A percentile compares a stretch with the other conserved stretches of the same genome.
Conservation (phyloP, 2,329 filamentous ascomycete genomes). For the Fusarium drepaniforme region DNA sequence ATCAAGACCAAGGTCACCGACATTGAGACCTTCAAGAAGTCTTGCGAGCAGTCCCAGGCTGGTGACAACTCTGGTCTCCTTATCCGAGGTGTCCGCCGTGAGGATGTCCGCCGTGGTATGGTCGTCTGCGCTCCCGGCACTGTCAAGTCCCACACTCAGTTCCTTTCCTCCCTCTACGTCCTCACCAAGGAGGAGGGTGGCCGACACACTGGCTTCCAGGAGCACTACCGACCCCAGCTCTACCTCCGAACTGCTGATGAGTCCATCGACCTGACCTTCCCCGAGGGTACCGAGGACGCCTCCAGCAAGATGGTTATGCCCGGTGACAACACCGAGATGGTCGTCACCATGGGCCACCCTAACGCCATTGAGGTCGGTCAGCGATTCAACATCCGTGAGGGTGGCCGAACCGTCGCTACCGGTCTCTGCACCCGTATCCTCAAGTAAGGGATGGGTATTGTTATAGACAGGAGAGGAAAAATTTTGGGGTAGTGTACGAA, state of each 20-base stretch:
- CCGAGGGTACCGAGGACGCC: constrained; percentile 82
- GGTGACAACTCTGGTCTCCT: constrained; percentile 99
- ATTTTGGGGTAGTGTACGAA: constrained; percentile 41
- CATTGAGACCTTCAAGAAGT: constrained; percentile 99
- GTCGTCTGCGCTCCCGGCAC: constrained; percentile 86
- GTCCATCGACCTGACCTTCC: constrained; percentile 84
- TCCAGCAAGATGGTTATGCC: constrained; percentile 91
- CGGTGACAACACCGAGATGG: constrained; percentile 99
- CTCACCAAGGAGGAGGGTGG: constrained; percentile 98
- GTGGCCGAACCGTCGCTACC: constrained; percentile 89
- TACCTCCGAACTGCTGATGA: constrained; percentile 94
- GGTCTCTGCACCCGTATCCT: constrained; percentile 83
- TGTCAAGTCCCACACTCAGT: constrained; percentile 89
- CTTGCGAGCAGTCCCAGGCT: constrained; percentile 93
- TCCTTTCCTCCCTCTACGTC: constrained; percentile 96
- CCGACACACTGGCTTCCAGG: constrained; percentile 92
- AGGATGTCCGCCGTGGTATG: constrained; percentile 96
- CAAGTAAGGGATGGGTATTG: constrained; percentile 57
- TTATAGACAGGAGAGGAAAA: constrained; percentile 30
- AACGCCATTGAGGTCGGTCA: constrained; percentile 91
- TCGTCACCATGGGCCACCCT: constrained; percentile 85
- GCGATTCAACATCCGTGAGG: constrained; percentile 98
- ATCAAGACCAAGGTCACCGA: constrained; percentile 99
- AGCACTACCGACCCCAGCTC: constrained; percentile 97
- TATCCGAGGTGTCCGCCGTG: constrained; percentile 94